These are phyloP conservation scores for Xanthoparmelia taractica DNA, from an alignment of 495 filamentous ascomycete genomes.

Conservation along the genomic window DNA sequence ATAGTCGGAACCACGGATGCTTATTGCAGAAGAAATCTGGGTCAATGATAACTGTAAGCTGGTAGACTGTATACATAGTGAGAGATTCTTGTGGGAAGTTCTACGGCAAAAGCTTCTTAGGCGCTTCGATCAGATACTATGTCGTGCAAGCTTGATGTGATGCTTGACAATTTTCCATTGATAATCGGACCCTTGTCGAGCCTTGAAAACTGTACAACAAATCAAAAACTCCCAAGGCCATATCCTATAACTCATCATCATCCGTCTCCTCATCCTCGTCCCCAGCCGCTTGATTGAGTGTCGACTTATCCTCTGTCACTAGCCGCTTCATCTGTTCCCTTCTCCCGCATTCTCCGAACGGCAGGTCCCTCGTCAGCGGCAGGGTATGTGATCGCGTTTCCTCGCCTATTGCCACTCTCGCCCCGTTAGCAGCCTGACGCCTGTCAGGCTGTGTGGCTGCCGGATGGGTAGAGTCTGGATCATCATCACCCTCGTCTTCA, in stretches of 20 bases:
- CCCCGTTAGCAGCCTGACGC: background rate
- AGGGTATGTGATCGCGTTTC: slow-evolving; percentile 19
- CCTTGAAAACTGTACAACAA: background rate
- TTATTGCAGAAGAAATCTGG: background rate
- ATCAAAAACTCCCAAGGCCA: slow-evolving; percentile 16
- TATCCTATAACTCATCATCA: slow-evolving; percentile 49
- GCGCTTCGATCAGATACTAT: background rate
- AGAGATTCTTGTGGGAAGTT: background rate
- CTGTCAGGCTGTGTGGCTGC: background rate
- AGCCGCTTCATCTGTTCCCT: slow-evolving; percentile 1
- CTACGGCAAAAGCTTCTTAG: background rate
- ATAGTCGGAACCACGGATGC: background rate
- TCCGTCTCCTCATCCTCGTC: slow-evolving; percentile 34
- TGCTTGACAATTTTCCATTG: background rate
- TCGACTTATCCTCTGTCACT: slow-evolving; percentile 6
- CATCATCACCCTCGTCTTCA: slow-evolving; percentile 24
- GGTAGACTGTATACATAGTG: background rate
- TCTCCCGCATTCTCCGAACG: slow-evolving; percentile 28
- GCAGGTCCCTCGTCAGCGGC: slow-evolving; percentile 36
- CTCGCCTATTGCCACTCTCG: slow-evolving; percentile 1
- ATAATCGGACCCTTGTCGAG: background rate
- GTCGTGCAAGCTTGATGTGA: background rate
- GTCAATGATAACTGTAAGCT: background rate
- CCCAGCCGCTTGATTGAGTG: slow-evolving; percentile 15
- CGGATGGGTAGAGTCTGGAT: background rate